Base-by-base conservation (phyloP, 371 early-diverging fungal species). In the Mortierella sp. region DNA sequence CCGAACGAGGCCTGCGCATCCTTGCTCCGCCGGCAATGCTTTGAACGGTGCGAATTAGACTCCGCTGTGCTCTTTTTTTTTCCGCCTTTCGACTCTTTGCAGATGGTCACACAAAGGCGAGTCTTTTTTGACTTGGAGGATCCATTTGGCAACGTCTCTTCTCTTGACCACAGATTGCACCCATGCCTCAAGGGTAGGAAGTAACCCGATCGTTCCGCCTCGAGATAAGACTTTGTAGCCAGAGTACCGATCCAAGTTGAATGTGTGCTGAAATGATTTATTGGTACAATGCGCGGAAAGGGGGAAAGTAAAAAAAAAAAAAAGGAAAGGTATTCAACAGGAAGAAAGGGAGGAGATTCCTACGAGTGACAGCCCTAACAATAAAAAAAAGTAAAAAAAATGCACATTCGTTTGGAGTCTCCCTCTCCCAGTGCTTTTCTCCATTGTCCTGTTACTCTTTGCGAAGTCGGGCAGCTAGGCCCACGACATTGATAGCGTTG, bases 401-500 rank as follows among this genome's bases (percentile, higher is more conserved):
- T 9, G 37, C 37, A 9, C 9, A 9, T 9, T 37, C 37, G 9
- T 37, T 37, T 3, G 5, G 9, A 9, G 3, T 37, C 37, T 9
- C 37, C 37, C 37, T 9, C 37, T 5, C 9, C 37, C 50, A 16
- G 21, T 4, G 14, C 16, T 46, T 50, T 50, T 50, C 16, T 50
- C 21, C 50, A 14, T 14, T 50, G 50, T n/a, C 21, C 53, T 37
- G 25, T 26, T 72, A 68, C 44, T 48, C 55, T 16, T 62, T 64
- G 50, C 73, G 79, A 11, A 77, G 70, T 62, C 79, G 79, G 30
- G 69, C 55, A 44, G 79, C 25, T 43, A 77, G 66, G 7, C 79
- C 72, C 3, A 68, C 66, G 12, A 77, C 79, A 6, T 52, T 5
- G 57, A 77, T 66, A 19, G 79, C 29, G 60, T 77, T 77, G 18